A percentile compares a stretch with the other conserved stretches of the same genome.
phyloP scores from a whole-genome alignment of 2,329 filamentous ascomycete genomes.

The Aureobasidium melanogenum region DNA sequence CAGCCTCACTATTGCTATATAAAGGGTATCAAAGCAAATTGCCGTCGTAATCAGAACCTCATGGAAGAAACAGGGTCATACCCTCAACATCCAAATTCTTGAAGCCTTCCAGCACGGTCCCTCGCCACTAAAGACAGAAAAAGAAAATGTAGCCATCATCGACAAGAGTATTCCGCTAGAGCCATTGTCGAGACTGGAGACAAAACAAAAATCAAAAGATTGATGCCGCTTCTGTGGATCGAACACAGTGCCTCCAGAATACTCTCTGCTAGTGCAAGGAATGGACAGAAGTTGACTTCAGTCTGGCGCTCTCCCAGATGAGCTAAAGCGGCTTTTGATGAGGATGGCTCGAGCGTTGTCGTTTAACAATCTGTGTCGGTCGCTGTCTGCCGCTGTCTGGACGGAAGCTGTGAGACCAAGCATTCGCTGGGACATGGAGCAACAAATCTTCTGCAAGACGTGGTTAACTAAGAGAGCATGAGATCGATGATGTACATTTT shows the following conservation, averaged over 20 bases:
- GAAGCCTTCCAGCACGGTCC: background rate
- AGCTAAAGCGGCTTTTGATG: constrained; percentile 24
- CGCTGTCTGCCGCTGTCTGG: background rate
- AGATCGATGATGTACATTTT: background rate
- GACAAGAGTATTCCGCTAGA: background rate
- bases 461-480: too few species aligned
- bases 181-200: background rate
- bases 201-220: constrained; percentile 1
- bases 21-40: background rate
- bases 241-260: constrained; percentile 30
- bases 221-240: constrained; percentile 28
- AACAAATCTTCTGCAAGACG: too few species aligned
- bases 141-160: background rate
- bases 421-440: too few species aligned
- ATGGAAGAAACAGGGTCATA: background rate
- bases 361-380: background rate
- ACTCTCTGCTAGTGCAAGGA: constrained; percentile 20
- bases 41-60: background rate
- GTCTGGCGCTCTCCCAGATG: constrained; percentile 31
- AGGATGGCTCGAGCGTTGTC: background rate
- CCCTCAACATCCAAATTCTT: background rate
- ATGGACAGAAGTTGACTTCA: constrained; percentile 25
- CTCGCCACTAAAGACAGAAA: background rate
- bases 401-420: too few species aligned
- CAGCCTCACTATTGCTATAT: background rate